These are phyloP conservation scores for Hirschfeldia incana DNA, from an alignment of 345 rosid genomes.

Conservation along the genomic window DNA sequence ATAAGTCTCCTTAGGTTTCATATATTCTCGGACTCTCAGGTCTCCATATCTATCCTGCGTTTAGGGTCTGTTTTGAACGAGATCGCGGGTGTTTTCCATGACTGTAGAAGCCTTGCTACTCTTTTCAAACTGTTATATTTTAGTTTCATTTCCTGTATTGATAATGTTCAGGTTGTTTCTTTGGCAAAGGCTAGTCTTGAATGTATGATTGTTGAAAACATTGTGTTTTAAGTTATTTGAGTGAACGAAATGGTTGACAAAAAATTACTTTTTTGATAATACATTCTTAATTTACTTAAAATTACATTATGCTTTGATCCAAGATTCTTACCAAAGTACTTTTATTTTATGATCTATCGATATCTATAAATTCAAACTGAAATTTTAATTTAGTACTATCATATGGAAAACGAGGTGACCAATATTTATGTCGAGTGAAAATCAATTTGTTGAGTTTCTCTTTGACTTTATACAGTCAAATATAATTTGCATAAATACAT, in stretches of 20 bases:
- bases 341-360: not conserved
- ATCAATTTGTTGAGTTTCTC: slow-evolving; percentile 15
- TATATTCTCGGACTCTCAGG: not conserved
- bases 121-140: not conserved
- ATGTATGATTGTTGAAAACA: not conserved
- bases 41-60: not conserved
- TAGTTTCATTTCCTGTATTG: not conserved
- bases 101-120: not conserved
- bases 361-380: not conserved
- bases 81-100: not conserved
- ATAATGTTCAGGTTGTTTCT: not conserved
- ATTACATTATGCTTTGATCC: slow-evolving; percentile 27
- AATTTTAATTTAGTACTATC: not conserved
- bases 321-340: slow-evolving; percentile 33
- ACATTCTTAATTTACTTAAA: slow-evolving; percentile 2
- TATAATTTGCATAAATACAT: not conserved
- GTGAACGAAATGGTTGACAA: not conserved
- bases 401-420: not conserved
- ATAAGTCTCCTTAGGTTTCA: not conserved
- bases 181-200: not conserved
- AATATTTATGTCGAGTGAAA: not conserved
- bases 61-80: not conserved
- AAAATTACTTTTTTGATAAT: too few species aligned
- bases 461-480: not conserved
- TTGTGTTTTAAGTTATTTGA: not conserved